Evolutionary conservation across 164 flowering plant species (phyloP).

Genomic region (Aristolochia californica): DNA sequence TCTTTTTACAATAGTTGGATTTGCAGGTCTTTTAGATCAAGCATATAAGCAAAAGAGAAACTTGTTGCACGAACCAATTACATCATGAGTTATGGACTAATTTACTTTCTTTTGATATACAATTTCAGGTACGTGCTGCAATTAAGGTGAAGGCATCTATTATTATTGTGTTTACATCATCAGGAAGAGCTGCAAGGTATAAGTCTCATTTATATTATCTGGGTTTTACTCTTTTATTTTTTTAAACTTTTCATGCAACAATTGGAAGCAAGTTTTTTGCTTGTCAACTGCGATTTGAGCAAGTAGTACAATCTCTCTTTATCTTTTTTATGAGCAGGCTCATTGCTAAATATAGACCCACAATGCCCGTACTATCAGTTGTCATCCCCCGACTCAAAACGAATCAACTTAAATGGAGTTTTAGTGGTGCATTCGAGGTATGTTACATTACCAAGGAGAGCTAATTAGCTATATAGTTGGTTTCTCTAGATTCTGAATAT

Average conservation of each 20-base stretch:
- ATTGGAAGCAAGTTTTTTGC: not conserved
- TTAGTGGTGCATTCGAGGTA: constrained; percentile 92
- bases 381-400: constrained; percentile 81
- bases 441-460: no score
- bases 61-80: no score
- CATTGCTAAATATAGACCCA: constrained; percentile 87
- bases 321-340: constrained; percentile 34
- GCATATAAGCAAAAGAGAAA: no score
- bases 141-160: constrained; percentile 85
- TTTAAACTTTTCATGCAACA: not conserved
- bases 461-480: no score
- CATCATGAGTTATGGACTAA: no score
- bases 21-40: not conserved
- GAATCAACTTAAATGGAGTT: constrained; percentile 77
- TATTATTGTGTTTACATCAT: constrained; percentile 75
- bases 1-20: not conserved
- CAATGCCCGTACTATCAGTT: constrained; percentile 88
- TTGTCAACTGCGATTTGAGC: not conserved
- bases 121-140: constrained; percentile 69
- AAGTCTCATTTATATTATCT: not conserved
- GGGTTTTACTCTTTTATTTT: not conserved
- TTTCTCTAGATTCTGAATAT: no score
- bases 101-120: not conserved
- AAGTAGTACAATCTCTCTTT: not conserved
- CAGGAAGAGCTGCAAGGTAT: constrained; percentile 94